phyloP scores from a whole-genome alignment of 2,329 filamentous ascomycete genomes.

The Diaporthe ilicicola region DNA sequence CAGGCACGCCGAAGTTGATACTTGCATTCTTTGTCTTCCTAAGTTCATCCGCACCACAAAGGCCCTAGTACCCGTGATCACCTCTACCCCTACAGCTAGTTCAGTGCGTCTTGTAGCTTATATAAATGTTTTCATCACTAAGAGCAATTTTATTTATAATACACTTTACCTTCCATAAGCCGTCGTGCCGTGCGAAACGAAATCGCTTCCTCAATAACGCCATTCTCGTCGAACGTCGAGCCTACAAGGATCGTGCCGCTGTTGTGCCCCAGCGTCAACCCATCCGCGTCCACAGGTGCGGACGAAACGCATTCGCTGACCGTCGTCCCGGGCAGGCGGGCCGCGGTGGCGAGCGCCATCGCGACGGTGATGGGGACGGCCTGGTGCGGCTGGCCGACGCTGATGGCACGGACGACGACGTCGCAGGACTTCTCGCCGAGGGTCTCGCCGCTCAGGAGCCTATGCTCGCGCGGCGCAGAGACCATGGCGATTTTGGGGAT shows the following conservation, averaged over 20 bases:
- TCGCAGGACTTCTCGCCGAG: conserved; percentile 68
- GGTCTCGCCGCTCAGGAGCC: conserved; percentile 58
- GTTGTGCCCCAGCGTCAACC: conserved; percentile 54
- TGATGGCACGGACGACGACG: conserved; percentile 56
- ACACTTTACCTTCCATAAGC: conserved; percentile 54
- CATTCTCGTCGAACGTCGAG: conserved; percentile 47
- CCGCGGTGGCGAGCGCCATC: conserved; percentile 50
- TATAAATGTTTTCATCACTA: too few species aligned
- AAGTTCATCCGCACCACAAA: too few species aligned
- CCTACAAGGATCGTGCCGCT: conserved; percentile 56
- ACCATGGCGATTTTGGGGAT: not conserved
- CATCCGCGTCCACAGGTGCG: conserved; percentile 33
- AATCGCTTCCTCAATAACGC: conserved; percentile 52
- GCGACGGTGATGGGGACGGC: conserved; percentile 52
- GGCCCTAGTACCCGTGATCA: too few species aligned
- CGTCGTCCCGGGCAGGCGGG: conserved; percentile 51
- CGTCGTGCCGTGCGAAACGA: conserved; percentile 57
- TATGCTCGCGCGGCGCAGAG: not conserved
- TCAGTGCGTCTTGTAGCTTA: too few species aligned
- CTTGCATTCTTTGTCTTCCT: too few species aligned
- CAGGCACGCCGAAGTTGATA: too few species aligned
- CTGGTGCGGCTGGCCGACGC: conserved; percentile 55
- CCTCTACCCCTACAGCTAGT: too few species aligned
- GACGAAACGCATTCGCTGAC: conserved; percentile 43
- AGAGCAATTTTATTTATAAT: not conserved